These are phyloP conservation scores for Incumbomyces delicatus DNA, from an alignment of 2,329 filamentous ascomycete species.

Conservation along the genomic window DNA sequence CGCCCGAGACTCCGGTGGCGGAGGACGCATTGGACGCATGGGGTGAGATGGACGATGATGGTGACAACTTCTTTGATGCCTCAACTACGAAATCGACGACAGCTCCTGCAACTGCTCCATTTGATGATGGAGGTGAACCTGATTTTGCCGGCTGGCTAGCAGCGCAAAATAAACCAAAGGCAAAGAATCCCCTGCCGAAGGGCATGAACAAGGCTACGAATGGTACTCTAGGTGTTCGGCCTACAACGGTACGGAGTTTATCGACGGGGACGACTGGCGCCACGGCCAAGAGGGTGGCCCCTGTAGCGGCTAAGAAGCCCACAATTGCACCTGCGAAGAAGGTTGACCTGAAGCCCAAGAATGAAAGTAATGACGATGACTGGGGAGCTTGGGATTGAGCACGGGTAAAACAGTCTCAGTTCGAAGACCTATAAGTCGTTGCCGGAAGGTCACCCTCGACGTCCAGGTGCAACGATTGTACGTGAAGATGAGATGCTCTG, in stretches of 20 bases:
- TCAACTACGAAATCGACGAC: constrained; percentile 25
- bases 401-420: background rate
- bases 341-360: constrained; percentile 51
- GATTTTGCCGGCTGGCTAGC: constrained; percentile 95
- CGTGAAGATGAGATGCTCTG: no score
- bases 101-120: constrained; percentile 34
- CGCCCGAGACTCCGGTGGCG: constrained; percentile 38
- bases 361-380: constrained; percentile 33
- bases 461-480: no score
- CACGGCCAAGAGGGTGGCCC: constrained; percentile 27
- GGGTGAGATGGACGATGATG: constrained; percentile 55
- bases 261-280: constrained; percentile 25
- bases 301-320: constrained; percentile 30
- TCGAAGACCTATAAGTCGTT: background rate
- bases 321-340: constrained; percentile 43
- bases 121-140: constrained; percentile 77
- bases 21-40: constrained; percentile 64
- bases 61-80: constrained; percentile 38
- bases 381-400: constrained; percentile 41
- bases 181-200: constrained; percentile 67
- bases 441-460: background rate
- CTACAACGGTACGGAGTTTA: constrained; percentile 29
- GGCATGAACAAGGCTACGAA: constrained; percentile 57
- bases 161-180: constrained; percentile 69
- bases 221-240: constrained; percentile 24